A percentile compares a stretch with the other conserved stretches of the same genome.
Evolutionary conservation across 371 early-diverging fungal species (phyloP).

Genomic region (Apophysomyces elegans): DNA sequence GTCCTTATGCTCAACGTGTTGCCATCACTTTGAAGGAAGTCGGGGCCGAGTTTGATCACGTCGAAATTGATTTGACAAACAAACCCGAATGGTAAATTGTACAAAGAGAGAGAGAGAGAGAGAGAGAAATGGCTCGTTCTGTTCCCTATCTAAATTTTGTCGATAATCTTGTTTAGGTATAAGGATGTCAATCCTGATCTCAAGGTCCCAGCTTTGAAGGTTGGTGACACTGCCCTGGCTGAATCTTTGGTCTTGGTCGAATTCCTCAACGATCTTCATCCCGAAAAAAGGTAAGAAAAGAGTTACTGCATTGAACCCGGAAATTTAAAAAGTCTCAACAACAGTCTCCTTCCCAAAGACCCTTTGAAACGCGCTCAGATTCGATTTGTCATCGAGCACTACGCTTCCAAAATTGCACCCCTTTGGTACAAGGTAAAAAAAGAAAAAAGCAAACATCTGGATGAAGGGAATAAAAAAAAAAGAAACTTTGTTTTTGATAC

Average conservation of each 20-base stretch:
- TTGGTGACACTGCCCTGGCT: slow-evolving; percentile 42
- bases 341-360: slow-evolving; percentile 48
- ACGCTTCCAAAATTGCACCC: slow-evolving; percentile 36
- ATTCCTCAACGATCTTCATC: slow-evolving; percentile 51
- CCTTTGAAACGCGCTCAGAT: slow-evolving; percentile 50
- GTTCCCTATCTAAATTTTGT: no score
- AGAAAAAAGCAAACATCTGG: not conserved
- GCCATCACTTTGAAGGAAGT: slow-evolving; percentile 59
- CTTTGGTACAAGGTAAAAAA: slow-evolving; percentile 31
- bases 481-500: slow-evolving; percentile 10
- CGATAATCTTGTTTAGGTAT: slow-evolving; percentile 30
- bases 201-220: slow-evolving; percentile 54
- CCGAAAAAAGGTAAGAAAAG: slow-evolving; percentile 48
- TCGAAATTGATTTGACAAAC: slow-evolving; percentile 64
- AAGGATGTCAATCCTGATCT: slow-evolving; percentile 52
- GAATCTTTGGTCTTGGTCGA: slow-evolving; percentile 60
- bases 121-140: no score
- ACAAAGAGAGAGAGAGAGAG: not conserved
- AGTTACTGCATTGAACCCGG: not conserved
- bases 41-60: slow-evolving; percentile 48
- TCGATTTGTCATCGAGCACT: slow-evolving; percentile 63
- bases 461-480: not conserved
- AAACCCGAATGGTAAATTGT: slow-evolving; percentile 60
- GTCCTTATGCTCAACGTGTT: slow-evolving; percentile 70
- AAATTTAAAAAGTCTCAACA: not conserved